phyloP scores from a whole-genome alignment of 2,329 filamentous ascomycete species.

The Cercospora berteroae region DNA sequence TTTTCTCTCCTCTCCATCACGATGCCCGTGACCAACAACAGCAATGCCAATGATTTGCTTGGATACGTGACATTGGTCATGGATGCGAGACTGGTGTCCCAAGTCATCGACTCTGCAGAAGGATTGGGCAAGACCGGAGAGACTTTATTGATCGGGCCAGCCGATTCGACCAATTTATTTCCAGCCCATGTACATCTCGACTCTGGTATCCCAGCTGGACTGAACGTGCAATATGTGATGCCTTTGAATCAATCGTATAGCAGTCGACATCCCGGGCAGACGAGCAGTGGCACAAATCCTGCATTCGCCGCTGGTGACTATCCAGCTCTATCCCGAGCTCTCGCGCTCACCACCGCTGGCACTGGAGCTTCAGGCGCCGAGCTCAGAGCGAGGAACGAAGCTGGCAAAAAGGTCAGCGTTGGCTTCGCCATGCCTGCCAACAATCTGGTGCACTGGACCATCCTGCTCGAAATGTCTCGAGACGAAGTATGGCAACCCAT shows the following conservation, averaged over 20 bases:
- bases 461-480: constrained; percentile 74
- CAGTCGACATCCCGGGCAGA: constrained; percentile 31
- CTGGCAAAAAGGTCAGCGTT: constrained; percentile 68
- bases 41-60: constrained; percentile 61
- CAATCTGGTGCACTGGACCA: constrained; percentile 72
- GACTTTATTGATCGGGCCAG: constrained; percentile 68
- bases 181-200: constrained; percentile 36
- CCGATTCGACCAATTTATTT: constrained; percentile 60
- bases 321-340: constrained; percentile 61
- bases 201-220: constrained; percentile 25
- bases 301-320: constrained; percentile 62
- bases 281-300: constrained; percentile 42
- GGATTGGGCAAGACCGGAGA: constrained; percentile 69
- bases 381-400: constrained; percentile 67
- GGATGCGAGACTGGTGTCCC: constrained; percentile 62
- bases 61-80: constrained; percentile 84
- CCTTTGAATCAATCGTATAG: constrained; percentile 30
- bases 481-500: constrained; percentile 76
- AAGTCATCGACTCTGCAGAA: constrained; percentile 62
- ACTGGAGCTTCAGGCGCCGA: constrained; percentile 62
- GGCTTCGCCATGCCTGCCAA: constrained; percentile 72
- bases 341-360: constrained; percentile 42
- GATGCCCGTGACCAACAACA: constrained; percentile 70
- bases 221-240: constrained; percentile 34
- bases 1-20: constrained; percentile 80